Evolutionary conservation across 208 protist genomes (phyloP).

Genomic region (Crithidia expoeki): DNA sequence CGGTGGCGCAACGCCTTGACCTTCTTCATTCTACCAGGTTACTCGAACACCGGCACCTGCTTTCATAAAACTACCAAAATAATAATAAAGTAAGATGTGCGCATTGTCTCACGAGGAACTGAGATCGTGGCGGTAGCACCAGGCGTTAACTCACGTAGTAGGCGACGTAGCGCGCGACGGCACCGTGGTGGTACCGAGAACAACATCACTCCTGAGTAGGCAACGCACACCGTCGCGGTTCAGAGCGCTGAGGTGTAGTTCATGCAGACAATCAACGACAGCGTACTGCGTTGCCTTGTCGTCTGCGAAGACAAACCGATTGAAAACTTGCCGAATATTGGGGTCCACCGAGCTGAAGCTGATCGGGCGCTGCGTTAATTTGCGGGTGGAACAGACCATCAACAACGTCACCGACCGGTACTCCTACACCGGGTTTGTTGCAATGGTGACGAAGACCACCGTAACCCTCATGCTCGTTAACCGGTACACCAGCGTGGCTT

Average conservation of each 20-base stretch:
- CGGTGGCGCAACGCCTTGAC: too few relatives aligned
- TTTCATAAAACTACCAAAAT: too few relatives aligned
- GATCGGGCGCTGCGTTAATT: conserved; percentile 73
- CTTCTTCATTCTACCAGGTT: too few relatives aligned
- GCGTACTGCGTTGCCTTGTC: conserved; percentile 30
- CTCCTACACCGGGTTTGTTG: conserved; percentile 69
- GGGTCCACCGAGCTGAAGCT: conserved; percentile 63
- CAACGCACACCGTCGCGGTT: conserved; percentile 15
- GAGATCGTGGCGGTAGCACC: neutral
- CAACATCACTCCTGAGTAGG: neutral
- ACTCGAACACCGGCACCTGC: too few relatives aligned
- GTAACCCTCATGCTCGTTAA: conserved; percentile 60
- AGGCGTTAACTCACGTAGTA: conserved; percentile 27
- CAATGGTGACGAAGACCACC: conserved; percentile 63
- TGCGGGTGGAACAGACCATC: conserved; percentile 51
- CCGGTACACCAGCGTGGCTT: conserved; percentile 70
- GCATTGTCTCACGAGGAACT: neutral
- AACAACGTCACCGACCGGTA: conserved; percentile 37
- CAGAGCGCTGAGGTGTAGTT: neutral
- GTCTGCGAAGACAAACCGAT: conserved; percentile 60
- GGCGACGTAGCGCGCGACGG: conserved; percentile 39
- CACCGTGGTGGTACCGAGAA: neutral
- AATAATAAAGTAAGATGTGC: too few relatives aligned
- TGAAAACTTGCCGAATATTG: conserved; percentile 63
- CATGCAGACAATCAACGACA: conserved; percentile 33